These are phyloP conservation scores for Arabis hirsuta DNA, from an alignment of 345 rosid species.

Conservation along the genomic window DNA sequence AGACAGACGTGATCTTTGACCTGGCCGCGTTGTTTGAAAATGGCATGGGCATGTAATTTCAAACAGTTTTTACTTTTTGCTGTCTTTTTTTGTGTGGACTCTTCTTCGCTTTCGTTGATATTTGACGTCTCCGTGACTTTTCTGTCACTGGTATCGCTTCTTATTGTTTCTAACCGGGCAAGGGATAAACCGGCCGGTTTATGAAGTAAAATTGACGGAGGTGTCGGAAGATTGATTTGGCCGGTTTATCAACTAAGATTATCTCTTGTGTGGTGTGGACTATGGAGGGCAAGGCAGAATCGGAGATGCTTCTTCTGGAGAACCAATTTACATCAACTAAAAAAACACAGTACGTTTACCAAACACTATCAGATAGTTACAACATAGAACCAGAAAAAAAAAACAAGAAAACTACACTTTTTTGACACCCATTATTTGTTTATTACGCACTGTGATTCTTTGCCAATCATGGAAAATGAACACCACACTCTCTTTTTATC, in stretches of 20 bases:
- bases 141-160: not conserved
- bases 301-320: not conserved
- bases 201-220: not conserved
- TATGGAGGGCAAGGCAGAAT: not conserved
- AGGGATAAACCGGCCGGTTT: slow-evolving; percentile 25
- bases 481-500: not conserved
- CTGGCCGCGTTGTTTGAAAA: slow-evolving; percentile 41
- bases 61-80: not conserved
- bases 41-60: slow-evolving; percentile 28
- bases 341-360: slow-evolving; percentile 15
- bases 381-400: slow-evolving; percentile 1
- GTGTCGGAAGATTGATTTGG: not conserved
- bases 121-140: slow-evolving; percentile 29
- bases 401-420: slow-evolving; percentile 31
- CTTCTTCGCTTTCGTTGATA: not conserved
- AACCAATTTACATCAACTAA: slow-evolving; percentile 18
- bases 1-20: slow-evolving; percentile 43
- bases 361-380: slow-evolving; percentile 33
- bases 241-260: slow-evolving; percentile 21
- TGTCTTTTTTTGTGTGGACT: slow-evolving; percentile 35
- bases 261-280: not conserved
- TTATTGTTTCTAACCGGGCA: slow-evolving; percentile 19
- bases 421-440: slow-evolving; percentile 26
- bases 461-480: slow-evolving; percentile 29
- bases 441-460: slow-evolving; percentile 29